Percentiles rank a stretch among this genome's conserved stretches.
These are phyloP conservation scores for Acephala macrosclerotiorum DNA, from an alignment of 2,329 filamentous ascomycete species.

Conservation along the genomic window DNA sequence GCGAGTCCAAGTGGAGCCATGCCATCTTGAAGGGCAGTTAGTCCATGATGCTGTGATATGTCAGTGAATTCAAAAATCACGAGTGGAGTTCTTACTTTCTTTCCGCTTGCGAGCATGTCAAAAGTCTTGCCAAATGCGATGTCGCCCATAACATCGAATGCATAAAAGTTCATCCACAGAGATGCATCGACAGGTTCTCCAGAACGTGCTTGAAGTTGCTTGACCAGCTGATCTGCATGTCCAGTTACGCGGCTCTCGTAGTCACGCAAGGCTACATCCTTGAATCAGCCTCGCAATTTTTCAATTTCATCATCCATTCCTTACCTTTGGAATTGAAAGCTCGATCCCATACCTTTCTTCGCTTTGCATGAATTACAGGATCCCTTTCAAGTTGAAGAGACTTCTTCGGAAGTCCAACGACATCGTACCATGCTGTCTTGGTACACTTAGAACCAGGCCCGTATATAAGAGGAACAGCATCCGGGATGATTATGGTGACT, in stretches of 20 bases:
- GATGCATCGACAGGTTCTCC: slow-evolving; percentile 32
- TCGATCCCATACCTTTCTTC: slow-evolving; percentile 37
- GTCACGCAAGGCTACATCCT: slow-evolving; percentile 28
- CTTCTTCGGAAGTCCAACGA: slow-evolving; percentile 19
- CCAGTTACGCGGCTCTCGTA: slow-evolving; percentile 33
- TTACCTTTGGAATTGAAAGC: slow-evolving; percentile 34
- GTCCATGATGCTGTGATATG: neutral
- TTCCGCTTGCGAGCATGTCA: slow-evolving; percentile 30
- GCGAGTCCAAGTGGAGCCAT: slow-evolving; percentile 26
- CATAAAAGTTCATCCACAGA: slow-evolving; percentile 34
- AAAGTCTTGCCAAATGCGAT: slow-evolving; percentile 37
- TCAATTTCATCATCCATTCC: neutral
- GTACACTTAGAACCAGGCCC: slow-evolving; percentile 32
- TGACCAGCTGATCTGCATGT: slow-evolving; percentile 27
- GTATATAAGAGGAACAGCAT: slow-evolving; percentile 17
- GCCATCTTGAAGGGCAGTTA: slow-evolving; percentile 17
- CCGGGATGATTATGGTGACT: slow-evolving; percentile 7
- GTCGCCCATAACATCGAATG: slow-evolving; percentile 40
- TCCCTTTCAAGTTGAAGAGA: slow-evolving; percentile 31
- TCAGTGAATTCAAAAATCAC: neutral
- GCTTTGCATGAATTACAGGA: slow-evolving; percentile 30
- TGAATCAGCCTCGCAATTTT: neutral
- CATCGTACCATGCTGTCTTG: slow-evolving; percentile 36
- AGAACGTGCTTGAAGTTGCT: slow-evolving; percentile 19
- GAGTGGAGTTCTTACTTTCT: slow-evolving; percentile 1